phyloP scores from a whole-genome alignment of 345 rosid genomes.

The Hevea brasiliensis region DNA sequence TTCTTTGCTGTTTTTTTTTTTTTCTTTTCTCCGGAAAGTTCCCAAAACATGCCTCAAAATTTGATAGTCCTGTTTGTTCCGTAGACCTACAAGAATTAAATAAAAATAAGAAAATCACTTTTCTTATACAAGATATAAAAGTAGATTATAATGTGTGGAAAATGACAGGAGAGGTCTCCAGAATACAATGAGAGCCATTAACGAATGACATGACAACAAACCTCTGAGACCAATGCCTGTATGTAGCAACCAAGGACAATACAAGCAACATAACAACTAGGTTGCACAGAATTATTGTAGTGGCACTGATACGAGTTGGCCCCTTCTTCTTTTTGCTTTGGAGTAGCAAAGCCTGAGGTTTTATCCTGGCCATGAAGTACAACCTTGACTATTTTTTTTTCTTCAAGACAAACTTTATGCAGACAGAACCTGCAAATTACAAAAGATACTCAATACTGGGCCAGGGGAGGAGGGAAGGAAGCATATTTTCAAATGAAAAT shows the following conservation, averaged over 20 bases:
- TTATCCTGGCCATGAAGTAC: constrained; percentile 68
- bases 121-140: neutral
- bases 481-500: neutral
- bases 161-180: neutral
- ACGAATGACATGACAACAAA: constrained; percentile 23
- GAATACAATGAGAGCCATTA: neutral
- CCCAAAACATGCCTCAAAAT: constrained; percentile 41
- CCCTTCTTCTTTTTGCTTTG: constrained; percentile 86
- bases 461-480: neutral
- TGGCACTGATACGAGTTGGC: constrained; percentile 58
- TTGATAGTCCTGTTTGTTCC: constrained; percentile 29
- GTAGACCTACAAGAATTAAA: constrained; percentile 36
- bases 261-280: constrained; percentile 46
- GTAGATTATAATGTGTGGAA: neutral
- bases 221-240: constrained; percentile 69
- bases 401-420: neutral
- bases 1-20: neutral
- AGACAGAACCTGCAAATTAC: constrained; percentile 1
- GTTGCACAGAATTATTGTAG: constrained; percentile 51
- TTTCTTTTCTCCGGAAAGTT: neutral
- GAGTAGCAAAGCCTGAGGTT: constrained; percentile 72
- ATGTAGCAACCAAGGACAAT: constrained; percentile 51
- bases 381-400: constrained; percentile 1
- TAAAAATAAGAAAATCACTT: constrained; percentile 17
- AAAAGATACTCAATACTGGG: constrained; percentile 2